A percentile compares a stretch with the other conserved stretches of the same genome.
phyloP scores from a whole-genome alignment of 1,139 yeast species.

The Petasospora rhodanensis region DNA sequence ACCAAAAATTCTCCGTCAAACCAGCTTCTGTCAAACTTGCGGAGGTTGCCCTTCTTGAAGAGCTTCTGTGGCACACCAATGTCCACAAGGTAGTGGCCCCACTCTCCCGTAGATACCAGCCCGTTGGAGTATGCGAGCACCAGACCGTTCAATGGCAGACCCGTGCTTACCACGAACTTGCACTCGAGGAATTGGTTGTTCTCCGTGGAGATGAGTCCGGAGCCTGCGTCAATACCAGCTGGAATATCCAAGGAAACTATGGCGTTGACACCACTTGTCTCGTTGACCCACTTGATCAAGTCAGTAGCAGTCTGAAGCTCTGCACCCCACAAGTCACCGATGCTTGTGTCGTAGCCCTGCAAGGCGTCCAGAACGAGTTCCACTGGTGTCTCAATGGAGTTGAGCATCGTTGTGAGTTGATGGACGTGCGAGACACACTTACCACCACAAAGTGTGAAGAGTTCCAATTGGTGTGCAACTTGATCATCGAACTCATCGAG shows the following conservation, averaged over 20 bases:
- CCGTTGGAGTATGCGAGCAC: conserved; percentile 52
- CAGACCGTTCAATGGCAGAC: conserved; percentile 68
- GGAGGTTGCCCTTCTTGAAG: conserved; percentile 36
- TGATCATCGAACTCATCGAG: conserved; percentile 25
- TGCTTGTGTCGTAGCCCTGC: conserved; percentile 74
- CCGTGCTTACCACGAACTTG: conserved; percentile 55
- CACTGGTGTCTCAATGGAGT: conserved; percentile 63
- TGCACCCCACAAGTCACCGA: conserved; percentile 44
- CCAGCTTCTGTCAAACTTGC: conserved; percentile 37
- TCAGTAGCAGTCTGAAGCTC: conserved; percentile 41
- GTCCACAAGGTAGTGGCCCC: conserved; percentile 63
- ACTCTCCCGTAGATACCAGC: conserved; percentile 36
- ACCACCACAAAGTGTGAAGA: conserved; percentile 56
- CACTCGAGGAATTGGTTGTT: conserved; percentile 25
- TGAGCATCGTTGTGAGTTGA: conserved; percentile 32
- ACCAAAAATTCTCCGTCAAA: conserved; percentile 19
- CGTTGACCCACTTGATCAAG: conserved; percentile 69
- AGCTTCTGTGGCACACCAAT: conserved; percentile 57
- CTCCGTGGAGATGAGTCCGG: conserved; percentile 47
- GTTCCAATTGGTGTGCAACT: conserved; percentile 41
- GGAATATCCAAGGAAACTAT: conserved; percentile 73
- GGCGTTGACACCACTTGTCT: conserved; percentile 32
- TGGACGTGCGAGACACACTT: conserved; percentile 35
- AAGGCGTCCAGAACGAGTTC: conserved; percentile 78
- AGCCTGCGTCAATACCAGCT: conserved; percentile 80